phyloP scores from a whole-genome alignment of 164 flowering plant genomes.

The Akebia trifoliata region DNA sequence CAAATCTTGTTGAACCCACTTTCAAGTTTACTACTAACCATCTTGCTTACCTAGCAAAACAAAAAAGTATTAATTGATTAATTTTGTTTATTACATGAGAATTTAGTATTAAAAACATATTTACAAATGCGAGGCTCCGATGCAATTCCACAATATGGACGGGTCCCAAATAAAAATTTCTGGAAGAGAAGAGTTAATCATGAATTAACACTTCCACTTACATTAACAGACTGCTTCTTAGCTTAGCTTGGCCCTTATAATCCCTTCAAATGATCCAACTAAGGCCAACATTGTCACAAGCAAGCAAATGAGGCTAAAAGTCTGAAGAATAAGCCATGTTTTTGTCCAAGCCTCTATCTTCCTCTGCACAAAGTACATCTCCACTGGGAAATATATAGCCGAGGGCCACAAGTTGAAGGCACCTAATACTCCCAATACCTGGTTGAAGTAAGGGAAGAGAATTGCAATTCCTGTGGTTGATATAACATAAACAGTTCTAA shows the following conservation, averaged over 20 bases:
- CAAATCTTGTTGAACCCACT: too few relatives aligned
- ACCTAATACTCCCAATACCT: slow-evolving; percentile 56
- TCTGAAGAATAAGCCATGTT: slow-evolving; percentile 31
- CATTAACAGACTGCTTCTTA: too few relatives aligned
- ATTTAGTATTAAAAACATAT: too few relatives aligned
- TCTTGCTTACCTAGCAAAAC: too few relatives aligned
- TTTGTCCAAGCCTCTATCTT: slow-evolving; percentile 28
- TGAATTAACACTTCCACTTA: too few relatives aligned
- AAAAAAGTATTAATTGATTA: too few relatives aligned
- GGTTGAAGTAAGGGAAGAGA: slow-evolving; percentile 65
- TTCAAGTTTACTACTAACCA: too few relatives aligned
- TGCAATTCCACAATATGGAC: too few relatives aligned
- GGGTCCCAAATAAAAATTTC: too few relatives aligned
- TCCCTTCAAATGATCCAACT: slow-evolving; percentile 37
- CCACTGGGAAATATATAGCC: slow-evolving; percentile 43
- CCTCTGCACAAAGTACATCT: slow-evolving; percentile 38
- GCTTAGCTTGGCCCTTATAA: slow-evolving; percentile 29
- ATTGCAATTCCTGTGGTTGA: slow-evolving; percentile 53
- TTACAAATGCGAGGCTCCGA: too few relatives aligned
- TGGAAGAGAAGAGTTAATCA: too few relatives aligned
- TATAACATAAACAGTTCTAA: slow-evolving; percentile 43
- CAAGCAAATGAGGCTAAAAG: slow-evolving; percentile 32
- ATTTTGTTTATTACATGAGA: too few relatives aligned
- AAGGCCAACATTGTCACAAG: slow-evolving; percentile 28
- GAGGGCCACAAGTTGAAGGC: slow-evolving; percentile 63